Percentiles rank a stretch among this genome's conserved stretches.
These are phyloP conservation scores for Amylostereum chailletii DNA, from an alignment of 1,284 basidiomycete species.

Conservation along the genomic window DNA sequence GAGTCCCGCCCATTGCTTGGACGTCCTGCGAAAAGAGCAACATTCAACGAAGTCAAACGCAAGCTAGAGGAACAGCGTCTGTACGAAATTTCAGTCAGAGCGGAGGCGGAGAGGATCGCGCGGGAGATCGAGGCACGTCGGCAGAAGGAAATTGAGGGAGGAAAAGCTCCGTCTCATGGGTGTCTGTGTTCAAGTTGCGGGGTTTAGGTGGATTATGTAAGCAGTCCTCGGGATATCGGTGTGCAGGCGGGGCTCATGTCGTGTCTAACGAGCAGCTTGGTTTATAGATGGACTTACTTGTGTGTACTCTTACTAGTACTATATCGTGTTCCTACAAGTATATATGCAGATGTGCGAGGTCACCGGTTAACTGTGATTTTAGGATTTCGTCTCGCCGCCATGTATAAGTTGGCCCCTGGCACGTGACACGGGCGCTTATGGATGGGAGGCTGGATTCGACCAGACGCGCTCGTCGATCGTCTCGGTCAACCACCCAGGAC, in stretches of 20 bases:
- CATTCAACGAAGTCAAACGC: slow-evolving; percentile 22
- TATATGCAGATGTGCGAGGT: too few relatives aligned
- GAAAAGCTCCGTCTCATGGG: slow-evolving; percentile 39
- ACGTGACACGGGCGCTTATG: too few relatives aligned
- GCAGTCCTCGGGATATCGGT: slow-evolving; percentile 37
- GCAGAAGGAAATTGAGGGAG: slow-evolving; percentile 27
- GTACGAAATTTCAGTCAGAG: slow-evolving; percentile 15
- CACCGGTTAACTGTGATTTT: too few relatives aligned
- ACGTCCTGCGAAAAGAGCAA: slow-evolving; percentile 34
- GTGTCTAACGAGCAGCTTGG: slow-evolving; percentile 26
- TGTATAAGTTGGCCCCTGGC: too few relatives aligned
- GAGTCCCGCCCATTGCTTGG: slow-evolving; percentile 37
- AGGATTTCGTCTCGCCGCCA: too few relatives aligned
- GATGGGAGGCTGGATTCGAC: too few relatives aligned
- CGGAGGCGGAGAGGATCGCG: slow-evolving; percentile 19
- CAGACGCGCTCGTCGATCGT: too few relatives aligned
- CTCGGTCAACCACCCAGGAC: too few relatives aligned
- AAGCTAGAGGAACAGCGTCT: slow-evolving; percentile 9
- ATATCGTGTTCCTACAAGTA: too few relatives aligned
- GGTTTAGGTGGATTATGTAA: slow-evolving; percentile 48
- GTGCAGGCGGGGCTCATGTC: slow-evolving; percentile 45
- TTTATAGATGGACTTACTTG: slow-evolving; percentile 11
- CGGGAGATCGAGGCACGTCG: slow-evolving; percentile 24
- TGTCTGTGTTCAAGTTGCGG: slow-evolving; percentile 38
- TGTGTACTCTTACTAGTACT: too few relatives aligned